phyloP scores from a whole-genome alignment of 345 rosid genomes.

The Euphorbia lathyris region DNA sequence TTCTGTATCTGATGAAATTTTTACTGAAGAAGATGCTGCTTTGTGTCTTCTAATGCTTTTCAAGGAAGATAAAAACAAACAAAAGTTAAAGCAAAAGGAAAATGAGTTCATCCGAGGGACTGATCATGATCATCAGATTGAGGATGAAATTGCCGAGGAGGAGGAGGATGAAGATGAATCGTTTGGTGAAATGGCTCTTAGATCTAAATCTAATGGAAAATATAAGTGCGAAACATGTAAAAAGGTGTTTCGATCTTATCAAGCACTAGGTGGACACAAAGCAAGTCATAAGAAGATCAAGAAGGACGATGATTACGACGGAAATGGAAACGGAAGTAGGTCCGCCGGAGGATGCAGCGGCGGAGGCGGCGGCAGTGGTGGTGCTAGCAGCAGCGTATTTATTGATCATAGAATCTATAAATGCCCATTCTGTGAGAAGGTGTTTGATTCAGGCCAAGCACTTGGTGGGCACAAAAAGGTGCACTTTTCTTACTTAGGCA shows the following conservation, averaged over 20 bases:
- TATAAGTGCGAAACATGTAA: conserved; percentile 30
- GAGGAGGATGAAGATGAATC: conserved; percentile 15
- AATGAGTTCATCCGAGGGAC: not conserved
- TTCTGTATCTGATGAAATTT: conserved; percentile 18
- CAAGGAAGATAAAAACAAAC: not conserved
- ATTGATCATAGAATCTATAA: conserved; percentile 14
- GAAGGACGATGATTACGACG: not conserved
- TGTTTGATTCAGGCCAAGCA: conserved; percentile 58
- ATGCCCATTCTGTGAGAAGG: conserved; percentile 43
- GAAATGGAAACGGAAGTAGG: not conserved
- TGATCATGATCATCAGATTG: not conserved
- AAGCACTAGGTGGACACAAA: conserved; percentile 36
- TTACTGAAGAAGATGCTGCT: conserved; percentile 36
- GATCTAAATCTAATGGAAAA: conserved; percentile 5
- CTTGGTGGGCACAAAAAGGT: conserved; percentile 62
- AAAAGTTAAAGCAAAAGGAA: too few relatives aligned
- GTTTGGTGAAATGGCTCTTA: not conserved
- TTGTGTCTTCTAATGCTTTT: conserved; percentile 31
- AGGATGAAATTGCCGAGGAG: not conserved
- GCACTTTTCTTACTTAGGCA: conserved; percentile 32
- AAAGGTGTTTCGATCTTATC: conserved; percentile 28
- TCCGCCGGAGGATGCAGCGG: too few relatives aligned
- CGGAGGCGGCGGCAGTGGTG: not conserved
- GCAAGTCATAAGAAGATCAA: conserved; percentile 24
- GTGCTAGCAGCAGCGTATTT: not conserved